Evolutionary conservation across 2,329 filamentous ascomycete genomes (phyloP), one percentile per base, ranked within the genome.

Genomic region (Ceratocystis destructans): DNA sequence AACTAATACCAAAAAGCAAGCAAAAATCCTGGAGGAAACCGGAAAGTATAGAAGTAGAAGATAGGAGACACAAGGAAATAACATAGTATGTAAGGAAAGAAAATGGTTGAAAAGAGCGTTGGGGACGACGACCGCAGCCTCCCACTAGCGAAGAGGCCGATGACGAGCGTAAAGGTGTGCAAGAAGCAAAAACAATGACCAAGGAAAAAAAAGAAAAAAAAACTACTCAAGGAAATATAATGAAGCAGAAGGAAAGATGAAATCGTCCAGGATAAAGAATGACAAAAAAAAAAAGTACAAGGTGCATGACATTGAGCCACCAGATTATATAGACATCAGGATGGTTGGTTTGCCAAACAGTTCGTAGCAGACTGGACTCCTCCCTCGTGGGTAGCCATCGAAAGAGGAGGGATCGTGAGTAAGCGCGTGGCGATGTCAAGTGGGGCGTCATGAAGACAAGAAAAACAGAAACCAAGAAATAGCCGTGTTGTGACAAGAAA

Each of bases 131-230:
- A 25, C 28, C 28, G 15, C 17, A 59, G 10, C 17, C 28, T 59
- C 28, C 12, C 33, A 37, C 12, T 37, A 33, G 12, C 25, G 53
- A 22, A 37, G 28, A 48, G 17, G 61, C 64, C 37, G 25, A 59
- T n/a, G 31, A 57, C 17, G 31, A 55, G 25, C 33, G 33, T 53
- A 12, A 62, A 28, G 17, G 48, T 33, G 61, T 2, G 61, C 61
- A 50, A 45, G 8, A 57, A 67, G 57, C 37, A 61, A 41, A 22
- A 64, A 67, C 48, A 67, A 62, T 10, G 6, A 64, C 33, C 3
- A 45, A 41, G 22, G 20, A 48, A 33, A 15, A 37, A 57, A 31
- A 41, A 44, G 44, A 46, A 44, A 66, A 66, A 31, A 62, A 55
- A 66, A 8, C 20, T 7, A 50, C 45, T 50, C 45, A 50, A 62